These are phyloP conservation scores for Brettanomyces custersianus DNA, from an alignment of 805 yeast species.

Conservation along the genomic window DNA sequence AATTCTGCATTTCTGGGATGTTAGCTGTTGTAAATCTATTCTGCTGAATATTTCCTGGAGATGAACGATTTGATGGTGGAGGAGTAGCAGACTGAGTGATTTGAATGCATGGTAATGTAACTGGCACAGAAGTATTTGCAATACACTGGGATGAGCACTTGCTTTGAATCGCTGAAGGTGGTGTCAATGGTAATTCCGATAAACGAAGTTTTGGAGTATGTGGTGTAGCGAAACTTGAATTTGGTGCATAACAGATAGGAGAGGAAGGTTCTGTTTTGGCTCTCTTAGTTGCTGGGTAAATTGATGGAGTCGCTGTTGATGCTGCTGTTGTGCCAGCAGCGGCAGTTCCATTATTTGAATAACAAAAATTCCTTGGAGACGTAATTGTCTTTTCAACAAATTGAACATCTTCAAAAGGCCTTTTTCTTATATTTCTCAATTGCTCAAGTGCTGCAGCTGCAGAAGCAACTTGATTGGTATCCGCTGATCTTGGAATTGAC, in stretches of 20 bases:
- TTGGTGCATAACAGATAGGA: conserved; percentile 9
- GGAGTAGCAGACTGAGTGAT: conserved; percentile 15
- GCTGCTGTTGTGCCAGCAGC: no score
- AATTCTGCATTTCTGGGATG: conserved; percentile 9
- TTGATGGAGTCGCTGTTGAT: conserved; percentile 3
- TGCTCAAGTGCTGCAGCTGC: conserved; percentile 3
- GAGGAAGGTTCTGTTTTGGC: conserved; percentile 25
- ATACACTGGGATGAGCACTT: neutral
- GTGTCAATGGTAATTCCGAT: conserved; percentile 19
- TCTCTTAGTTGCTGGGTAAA: conserved; percentile 14
- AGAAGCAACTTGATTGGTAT: conserved; percentile 1
- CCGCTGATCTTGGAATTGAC: conserved; percentile 16
- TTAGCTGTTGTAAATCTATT: conserved; percentile 2
- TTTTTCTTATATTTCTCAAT: conserved; percentile 1
- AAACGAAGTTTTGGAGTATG: conserved; percentile 13
- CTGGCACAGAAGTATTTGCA: conserved; percentile 1
- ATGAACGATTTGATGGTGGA: conserved; percentile 18
- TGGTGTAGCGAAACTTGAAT: conserved; percentile 10
- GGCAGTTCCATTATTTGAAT: conserved; percentile 5
- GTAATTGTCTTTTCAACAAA: conserved; percentile 3
- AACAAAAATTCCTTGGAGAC: conserved; percentile 2
- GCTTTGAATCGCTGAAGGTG: conserved; percentile 10
- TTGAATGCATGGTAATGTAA: conserved; percentile 8
- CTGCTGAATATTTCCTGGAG: conserved; percentile 15
- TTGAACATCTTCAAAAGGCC: conserved; percentile 4